A percentile compares a stretch with the other conserved stretches of the same genome.
Evolutionary conservation across 2,329 filamentous ascomycete species (phyloP).

Genomic region (Ophiostoma perfectum): DNA sequence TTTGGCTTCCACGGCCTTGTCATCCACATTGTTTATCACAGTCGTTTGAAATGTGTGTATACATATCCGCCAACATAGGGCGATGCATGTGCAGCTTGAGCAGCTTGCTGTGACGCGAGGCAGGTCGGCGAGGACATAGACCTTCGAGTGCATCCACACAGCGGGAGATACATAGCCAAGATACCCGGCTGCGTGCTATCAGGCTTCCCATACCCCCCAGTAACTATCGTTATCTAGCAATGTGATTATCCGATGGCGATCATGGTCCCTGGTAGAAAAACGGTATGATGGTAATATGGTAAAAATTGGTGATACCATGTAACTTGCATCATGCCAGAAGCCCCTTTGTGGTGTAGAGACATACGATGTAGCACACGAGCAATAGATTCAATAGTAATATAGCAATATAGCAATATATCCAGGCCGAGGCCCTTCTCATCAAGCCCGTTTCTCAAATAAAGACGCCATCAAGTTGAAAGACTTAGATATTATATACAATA

Average conservation of each 20-base stretch:
- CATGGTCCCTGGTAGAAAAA: no score
- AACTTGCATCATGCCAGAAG: background rate
- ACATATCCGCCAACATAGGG: background rate
- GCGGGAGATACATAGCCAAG: background rate
- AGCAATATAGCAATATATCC: background rate
- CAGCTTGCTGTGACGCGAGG: background rate
- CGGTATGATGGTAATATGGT: background rate
- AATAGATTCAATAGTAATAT: background rate
- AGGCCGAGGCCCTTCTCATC: background rate
- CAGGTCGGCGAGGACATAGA: slow-evolving; percentile 2
- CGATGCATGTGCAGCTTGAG: background rate
- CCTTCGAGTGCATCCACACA: background rate
- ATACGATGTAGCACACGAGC: slow-evolving; percentile 2
- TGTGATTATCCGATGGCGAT: no score
- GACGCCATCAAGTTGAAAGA: background rate
- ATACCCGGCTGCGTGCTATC: no score
- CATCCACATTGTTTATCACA: background rate
- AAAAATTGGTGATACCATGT: background rate
- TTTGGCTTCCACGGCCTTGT: background rate
- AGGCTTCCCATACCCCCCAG: no score
- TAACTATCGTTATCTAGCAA: no score
- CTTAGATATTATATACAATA: background rate
- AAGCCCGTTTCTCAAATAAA: background rate
- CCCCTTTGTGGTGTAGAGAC: background rate
- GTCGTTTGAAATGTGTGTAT: no score